Evolutionary conservation across 2,329 filamentous ascomycete genomes (phyloP), one percentile per base, ranked within the genome.

Genomic region (Aspergillus versicolor): DNA sequence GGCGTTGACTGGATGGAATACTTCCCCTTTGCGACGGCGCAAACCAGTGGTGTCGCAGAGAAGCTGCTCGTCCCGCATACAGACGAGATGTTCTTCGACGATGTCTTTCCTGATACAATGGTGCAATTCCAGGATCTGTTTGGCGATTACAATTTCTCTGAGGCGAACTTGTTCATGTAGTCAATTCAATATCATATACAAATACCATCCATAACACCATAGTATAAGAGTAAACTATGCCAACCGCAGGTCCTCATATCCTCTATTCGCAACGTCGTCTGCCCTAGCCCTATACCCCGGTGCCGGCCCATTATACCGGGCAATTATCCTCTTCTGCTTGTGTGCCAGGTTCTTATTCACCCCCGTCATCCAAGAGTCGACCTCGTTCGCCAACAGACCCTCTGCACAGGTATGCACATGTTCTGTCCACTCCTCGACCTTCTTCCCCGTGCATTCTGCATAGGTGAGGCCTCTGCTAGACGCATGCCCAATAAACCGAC

Each of bases 281-380:
- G 61, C 58, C 9, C 56, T 56, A 42, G 61, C 59, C 50, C 79
- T 66, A 61, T 77, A 83, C 2, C 75, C 79, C 0, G 73, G 70
- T 0, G 76, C 79, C 4, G 75, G 70, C 0, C 80, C 80, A 30
- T 73, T 73, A 56, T 82, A 83, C 45, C 80, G 68, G 3, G 76
- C 75, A 61, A 83, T 72, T 8, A 70, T 77, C 45, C 80, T 70
- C 58, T 74, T 75, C 61, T 77, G 72, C 69, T 81, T 81, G 38
- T 74, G 69, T 15, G 70, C 68, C 40, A 82, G 63, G 56, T 83
- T 82, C 60, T 73, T 80, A 60, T 83, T 83, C 2, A 83, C 77
- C 0, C 81, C 81, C 2, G 80, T 83, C 80, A 83, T 82, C 81
- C 81, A 84, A 1, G 74, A 77, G 58, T 83, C 80, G 0, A 82